These are phyloP conservation scores for Nemania sp. DNA, from an alignment of 2,329 filamentous ascomycete genomes.

Conservation along the genomic window DNA sequence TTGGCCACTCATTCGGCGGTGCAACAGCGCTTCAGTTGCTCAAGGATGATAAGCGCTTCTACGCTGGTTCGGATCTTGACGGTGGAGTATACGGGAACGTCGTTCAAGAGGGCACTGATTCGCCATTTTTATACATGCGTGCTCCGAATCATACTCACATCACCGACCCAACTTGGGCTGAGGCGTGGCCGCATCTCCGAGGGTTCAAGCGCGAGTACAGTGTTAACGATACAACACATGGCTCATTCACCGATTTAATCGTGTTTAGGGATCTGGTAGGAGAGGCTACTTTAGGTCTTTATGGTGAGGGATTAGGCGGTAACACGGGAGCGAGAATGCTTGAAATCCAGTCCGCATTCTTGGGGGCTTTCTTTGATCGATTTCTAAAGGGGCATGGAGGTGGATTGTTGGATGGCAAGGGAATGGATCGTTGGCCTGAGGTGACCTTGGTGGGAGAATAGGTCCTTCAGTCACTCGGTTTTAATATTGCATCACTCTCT, in stretches of 20 bases:
- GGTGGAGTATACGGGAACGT: conserved; percentile 49
- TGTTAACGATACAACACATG: conserved; percentile 45
- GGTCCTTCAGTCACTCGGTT: background rate
- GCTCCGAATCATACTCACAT: conserved; percentile 31
- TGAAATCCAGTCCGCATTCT: conserved; percentile 32
- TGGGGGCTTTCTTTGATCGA: conserved; percentile 35
- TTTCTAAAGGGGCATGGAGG: conserved; percentile 38
- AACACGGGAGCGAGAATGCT: conserved; percentile 33
- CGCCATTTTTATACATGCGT: conserved; percentile 38
- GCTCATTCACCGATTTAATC: conserved; percentile 32
- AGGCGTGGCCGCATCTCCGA: conserved; percentile 34
- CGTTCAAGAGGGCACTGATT: conserved; percentile 32
- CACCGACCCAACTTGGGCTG: conserved; percentile 32
- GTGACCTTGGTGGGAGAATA: conserved; percentile 31
- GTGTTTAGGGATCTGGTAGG: conserved; percentile 31
- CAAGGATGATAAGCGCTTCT: conserved; percentile 49
- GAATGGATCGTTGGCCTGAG: conserved; percentile 34
- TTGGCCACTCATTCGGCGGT: conserved; percentile 57
- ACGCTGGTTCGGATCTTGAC: conserved; percentile 57
- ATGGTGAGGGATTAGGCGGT: conserved; percentile 1
- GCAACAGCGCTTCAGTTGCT: conserved; percentile 51
- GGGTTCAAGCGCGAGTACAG: conserved; percentile 39
- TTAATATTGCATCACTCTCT: background rate
- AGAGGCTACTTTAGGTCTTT: background rate
- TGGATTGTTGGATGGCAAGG: conserved; percentile 38